Base-by-base conservation (phyloP, 371 early-diverging fungal genomes). In the Saksenaea oblongispora region DNA sequence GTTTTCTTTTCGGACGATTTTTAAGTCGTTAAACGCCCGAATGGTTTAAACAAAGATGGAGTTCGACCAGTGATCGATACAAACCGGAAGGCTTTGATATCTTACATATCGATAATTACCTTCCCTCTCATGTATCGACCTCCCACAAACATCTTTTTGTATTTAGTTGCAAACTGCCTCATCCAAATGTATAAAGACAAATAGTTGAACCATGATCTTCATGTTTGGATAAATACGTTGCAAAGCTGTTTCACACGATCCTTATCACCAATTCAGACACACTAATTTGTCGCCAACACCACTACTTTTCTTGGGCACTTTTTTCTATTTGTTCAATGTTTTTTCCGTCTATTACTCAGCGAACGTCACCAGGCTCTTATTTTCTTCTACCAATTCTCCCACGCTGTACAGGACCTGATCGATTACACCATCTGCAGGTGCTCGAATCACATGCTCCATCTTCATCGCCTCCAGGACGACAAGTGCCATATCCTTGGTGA, bases 401-500 rank as follows among this genome's bases (percentile, higher is more conserved):
- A 92, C 91, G 36, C 73, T 83, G 75, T 89, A 94, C 64, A 86
- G 60, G 22, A 96, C 87, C 61, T 89, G 84, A 53, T 87, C 83
- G 56, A 97, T 77, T 4, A 80, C 83, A 34, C 95, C 98, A 24
- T 85, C 82, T 34, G 76, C 64, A 4, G 97, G 96, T 4, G 96
- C 89, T 74, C 89, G 91, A 67, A 98, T 91, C 53, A 93, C 87
- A 66, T 98, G 96, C 82, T 97, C 97, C 98, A 98, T 98, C 85
- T 98, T 98, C 98, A 98, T 98, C 18, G 98, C 98, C 70, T 98
- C 98, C 42, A 98, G 80, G 27, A 98, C 85, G 0, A 97, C 75
- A 54, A 98, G 74, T 17, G 90, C 84, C 44, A 89, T 83, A 27
- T 92, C 96, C 75, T 93, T 91, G 56, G 86, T 83, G n/a, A 98